Conservation (phyloP, 495 filamentous ascomycete genomes). For the Collariella sp. region DNA sequence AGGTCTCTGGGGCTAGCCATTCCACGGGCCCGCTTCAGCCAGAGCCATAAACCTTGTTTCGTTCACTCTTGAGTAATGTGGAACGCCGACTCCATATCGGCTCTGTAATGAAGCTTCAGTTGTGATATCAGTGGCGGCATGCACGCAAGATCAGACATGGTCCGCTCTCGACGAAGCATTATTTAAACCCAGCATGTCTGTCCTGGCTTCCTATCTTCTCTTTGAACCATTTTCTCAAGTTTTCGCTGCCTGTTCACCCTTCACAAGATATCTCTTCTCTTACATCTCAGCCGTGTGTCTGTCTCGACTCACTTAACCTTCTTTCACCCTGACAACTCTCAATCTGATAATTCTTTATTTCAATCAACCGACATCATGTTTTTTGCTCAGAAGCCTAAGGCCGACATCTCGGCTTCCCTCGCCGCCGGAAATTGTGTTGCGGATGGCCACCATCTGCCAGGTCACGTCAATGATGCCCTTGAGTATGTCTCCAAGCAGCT, state of each 20-base stretch:
- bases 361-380: neutral
- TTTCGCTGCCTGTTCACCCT: neutral
- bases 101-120: conserved; percentile 3
- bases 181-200: conserved; percentile 3
- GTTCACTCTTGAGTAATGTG: conserved; percentile 4
- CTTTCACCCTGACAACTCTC: neutral
- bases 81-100: neutral
- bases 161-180: neutral
- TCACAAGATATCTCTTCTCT: neutral
- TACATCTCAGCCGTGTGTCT: too few relatives aligned
- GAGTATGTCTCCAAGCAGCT: conserved; percentile 46
- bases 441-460: conserved; percentile 40
- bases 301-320: neutral
- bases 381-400: conserved; percentile 27
- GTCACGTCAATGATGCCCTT: conserved; percentile 34
- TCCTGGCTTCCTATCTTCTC: neutral
- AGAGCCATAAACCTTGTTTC: neutral
- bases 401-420: conserved; percentile 46
- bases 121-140: too few relatives aligned
- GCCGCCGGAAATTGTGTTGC: conserved; percentile 45
- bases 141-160: neutral
- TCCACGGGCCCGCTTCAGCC: neutral
- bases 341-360: neutral
- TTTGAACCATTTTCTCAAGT: too few relatives aligned
- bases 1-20: neutral